Percentiles rank a stretch among this genome's conserved stretches.
phyloP scores from a whole-genome alignment of 2,329 filamentous ascomycete genomes.

The Stemphylium vesicarium region DNA sequence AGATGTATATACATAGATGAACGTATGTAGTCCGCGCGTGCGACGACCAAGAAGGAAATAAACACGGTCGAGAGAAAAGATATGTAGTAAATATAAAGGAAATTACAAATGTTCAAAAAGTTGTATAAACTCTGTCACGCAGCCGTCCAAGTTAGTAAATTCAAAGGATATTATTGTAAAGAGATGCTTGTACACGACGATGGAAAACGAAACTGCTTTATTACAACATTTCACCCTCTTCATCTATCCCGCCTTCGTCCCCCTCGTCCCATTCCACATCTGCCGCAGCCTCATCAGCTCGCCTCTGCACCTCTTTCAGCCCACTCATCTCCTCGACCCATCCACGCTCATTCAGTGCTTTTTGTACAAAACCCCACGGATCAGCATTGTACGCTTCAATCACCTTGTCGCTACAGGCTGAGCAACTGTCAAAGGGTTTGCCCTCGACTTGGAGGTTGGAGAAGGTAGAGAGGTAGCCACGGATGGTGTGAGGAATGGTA shows the following conservation, averaged over 20 bases:
- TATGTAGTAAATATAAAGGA: too few relatives aligned
- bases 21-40: too few relatives aligned
- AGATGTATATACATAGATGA: too few relatives aligned
- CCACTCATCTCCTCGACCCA: slow-evolving; percentile 80
- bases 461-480: slow-evolving; percentile 77
- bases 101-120: too few relatives aligned
- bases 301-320: slow-evolving; percentile 62
- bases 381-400: slow-evolving; percentile 69
- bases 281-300: slow-evolving; percentile 54
- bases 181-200: neutral
- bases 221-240: slow-evolving; percentile 60
- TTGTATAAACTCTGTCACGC: too few relatives aligned
- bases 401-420: slow-evolving; percentile 76
- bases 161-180: neutral
- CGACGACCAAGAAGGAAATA: too few relatives aligned
- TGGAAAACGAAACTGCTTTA: neutral
- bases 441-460: slow-evolving; percentile 76
- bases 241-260: slow-evolving; percentile 58
- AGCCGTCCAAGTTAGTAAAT: too few relatives aligned
- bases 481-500: slow-evolving; percentile 79
- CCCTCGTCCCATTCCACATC: slow-evolving; percentile 65
- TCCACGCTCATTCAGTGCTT: slow-evolving; percentile 74
- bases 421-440: slow-evolving; percentile 79
- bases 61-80: too few relatives aligned
- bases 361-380: slow-evolving; percentile 79